Evolutionary conservation across 352 stramenopile species (phyloP).

Genomic region (Pythium brachiatum): DNA sequence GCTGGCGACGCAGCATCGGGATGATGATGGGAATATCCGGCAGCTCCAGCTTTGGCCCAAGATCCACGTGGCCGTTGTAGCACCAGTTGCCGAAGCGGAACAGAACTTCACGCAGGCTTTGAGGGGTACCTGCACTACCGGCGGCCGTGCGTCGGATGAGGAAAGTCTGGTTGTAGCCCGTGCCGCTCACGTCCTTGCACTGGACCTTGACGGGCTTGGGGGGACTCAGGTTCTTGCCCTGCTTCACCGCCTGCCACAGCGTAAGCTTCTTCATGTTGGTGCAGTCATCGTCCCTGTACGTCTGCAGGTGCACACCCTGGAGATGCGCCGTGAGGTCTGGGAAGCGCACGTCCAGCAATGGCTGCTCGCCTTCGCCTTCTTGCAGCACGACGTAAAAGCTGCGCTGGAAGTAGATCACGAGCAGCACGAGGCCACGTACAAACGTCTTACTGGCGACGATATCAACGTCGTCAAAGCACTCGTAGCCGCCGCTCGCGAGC

Average conservation of each 20-base stretch:
- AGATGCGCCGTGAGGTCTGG: constrained; percentile 87
- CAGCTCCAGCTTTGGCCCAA: constrained; percentile 87
- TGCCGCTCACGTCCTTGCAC: constrained; percentile 79
- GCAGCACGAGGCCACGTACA: constrained; percentile 72
- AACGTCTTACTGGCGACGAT: constrained; percentile 88
- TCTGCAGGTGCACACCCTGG: constrained; percentile 87
- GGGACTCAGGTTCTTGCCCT: constrained; percentile 54
- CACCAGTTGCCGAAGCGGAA: constrained; percentile 96
- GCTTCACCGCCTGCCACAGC: constrained; percentile 82
- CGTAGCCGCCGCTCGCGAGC: constrained; percentile 85
- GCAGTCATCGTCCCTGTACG: constrained; percentile 72
- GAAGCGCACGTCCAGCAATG: constrained; percentile 93
- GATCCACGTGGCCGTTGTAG: constrained; percentile 92
- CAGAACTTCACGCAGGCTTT: constrained; percentile 87
- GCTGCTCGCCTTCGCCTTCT: constrained; percentile 88
- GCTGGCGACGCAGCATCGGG: constrained; percentile 90
- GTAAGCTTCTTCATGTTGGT: constrained; percentile 92
- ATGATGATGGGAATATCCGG: constrained; percentile 93
- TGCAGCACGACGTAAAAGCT: constrained; percentile 92
- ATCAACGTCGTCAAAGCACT: constrained; percentile 84
- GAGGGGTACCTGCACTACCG: background rate
- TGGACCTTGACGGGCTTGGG: constrained; percentile 80
- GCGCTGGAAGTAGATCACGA: constrained; percentile 84
- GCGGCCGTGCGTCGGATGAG: constrained; percentile 68
- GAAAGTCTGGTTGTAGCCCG: constrained; percentile 84